phyloP scores from a whole-genome alignment of 106 monocot species.

The Gastrodia elata region DNA sequence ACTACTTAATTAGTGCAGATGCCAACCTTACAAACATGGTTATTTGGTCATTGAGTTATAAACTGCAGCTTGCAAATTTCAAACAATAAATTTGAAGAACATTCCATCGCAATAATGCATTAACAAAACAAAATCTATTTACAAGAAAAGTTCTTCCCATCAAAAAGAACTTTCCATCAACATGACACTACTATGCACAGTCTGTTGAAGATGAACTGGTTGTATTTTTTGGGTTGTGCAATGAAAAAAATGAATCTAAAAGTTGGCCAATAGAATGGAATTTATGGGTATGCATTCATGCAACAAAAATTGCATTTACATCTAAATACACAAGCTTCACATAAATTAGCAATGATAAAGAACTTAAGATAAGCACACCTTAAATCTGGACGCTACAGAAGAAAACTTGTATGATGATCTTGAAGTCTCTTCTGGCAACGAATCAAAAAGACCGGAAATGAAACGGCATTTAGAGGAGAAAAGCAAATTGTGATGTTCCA shows the following conservation, averaged over 20 bases:
- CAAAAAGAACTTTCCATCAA: background rate
- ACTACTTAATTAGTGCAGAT: background rate
- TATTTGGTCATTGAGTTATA: background rate
- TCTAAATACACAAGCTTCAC: background rate
- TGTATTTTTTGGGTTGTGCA: too few relatives aligned
- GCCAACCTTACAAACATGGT: background rate
- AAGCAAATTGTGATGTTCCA: slow-evolving; percentile 81
- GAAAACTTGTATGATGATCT: slow-evolving; percentile 98
- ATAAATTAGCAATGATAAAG: background rate
- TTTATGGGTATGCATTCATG: background rate
- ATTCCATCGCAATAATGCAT: background rate
- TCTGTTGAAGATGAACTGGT: background rate
- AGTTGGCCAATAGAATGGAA: background rate
- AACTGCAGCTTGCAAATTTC: background rate
- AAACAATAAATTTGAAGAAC: background rate
- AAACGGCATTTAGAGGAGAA: slow-evolving; percentile 76
- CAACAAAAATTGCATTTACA: background rate
- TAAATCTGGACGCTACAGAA: slow-evolving; percentile 96
- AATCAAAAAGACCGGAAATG: slow-evolving; percentile 75
- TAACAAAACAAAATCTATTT: too few relatives aligned
- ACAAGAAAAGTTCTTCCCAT: background rate
- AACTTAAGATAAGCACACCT: slow-evolving; percentile 36
- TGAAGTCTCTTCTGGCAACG: slow-evolving; percentile 58
- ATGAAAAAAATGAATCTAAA: background rate
- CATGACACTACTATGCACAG: background rate